These are phyloP conservation scores for Raddia distichophylla DNA, from an alignment of 176 grass and related monocot species.

Conservation along the genomic window DNA sequence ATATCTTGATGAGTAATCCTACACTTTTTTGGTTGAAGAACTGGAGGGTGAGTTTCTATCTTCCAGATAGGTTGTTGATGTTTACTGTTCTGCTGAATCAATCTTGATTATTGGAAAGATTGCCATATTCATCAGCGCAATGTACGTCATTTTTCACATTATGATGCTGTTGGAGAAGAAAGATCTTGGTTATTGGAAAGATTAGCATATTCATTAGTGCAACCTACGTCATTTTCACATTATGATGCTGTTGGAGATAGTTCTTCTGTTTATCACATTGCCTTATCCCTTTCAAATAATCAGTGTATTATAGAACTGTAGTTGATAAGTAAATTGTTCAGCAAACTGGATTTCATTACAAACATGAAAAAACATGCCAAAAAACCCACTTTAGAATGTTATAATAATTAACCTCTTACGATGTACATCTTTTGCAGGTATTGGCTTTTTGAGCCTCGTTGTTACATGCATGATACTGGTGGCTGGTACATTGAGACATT, in stretches of 20 bases:
- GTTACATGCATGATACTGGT: conserved; percentile 87
- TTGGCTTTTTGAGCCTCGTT: conserved; percentile 98
- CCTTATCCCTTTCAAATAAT: not conserved
- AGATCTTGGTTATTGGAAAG: not conserved
- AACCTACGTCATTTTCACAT: not conserved
- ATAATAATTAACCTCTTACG: conserved; percentile 6
- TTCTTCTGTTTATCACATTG: not conserved
- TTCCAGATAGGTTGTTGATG: conserved; percentile 16
- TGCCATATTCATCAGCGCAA: not conserved
- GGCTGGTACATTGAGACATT: conserved; percentile 98
- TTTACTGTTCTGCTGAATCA: not conserved
- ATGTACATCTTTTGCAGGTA: conserved; percentile 55
- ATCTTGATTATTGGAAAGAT: not conserved
- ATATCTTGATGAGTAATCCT: not conserved
- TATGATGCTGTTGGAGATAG: not conserved
- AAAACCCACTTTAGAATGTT: not conserved
- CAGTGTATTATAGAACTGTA: not conserved
- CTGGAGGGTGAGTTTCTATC: not conserved
- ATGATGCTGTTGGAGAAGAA: not conserved
- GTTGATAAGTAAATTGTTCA: not conserved
- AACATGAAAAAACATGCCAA: not conserved
- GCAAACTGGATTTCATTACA: not conserved
- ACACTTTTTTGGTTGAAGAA: not conserved
- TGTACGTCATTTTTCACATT: not conserved
- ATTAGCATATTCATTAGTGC: not conserved